phyloP scores from a whole-genome alignment of 306 rosid species.

The Quercus wislizeni region DNA sequence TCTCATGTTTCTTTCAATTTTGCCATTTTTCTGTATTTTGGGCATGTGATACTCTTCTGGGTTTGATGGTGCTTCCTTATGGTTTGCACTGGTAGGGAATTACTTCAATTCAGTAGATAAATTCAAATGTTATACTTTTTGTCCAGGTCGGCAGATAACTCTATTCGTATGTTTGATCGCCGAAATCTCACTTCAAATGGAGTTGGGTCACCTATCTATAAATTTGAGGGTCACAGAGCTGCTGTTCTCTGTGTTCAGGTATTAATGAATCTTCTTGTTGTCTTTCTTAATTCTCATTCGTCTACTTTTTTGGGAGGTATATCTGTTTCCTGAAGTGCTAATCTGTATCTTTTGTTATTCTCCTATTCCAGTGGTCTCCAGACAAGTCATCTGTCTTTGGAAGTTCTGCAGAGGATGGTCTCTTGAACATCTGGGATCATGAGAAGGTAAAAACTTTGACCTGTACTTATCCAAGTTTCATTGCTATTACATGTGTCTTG shows the following conservation, averaged over 20 bases:
- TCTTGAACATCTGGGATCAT: conserved; percentile 91
- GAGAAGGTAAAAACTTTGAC: conserved; percentile 64
- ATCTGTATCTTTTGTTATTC: background rate
- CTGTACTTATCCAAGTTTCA: background rate
- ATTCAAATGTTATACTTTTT: conserved; percentile 23
- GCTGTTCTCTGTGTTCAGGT: conserved; percentile 99
- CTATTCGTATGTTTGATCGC: conserved; percentile 94
- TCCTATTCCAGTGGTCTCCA: conserved; percentile 88
- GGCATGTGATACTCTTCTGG: conserved; percentile 18
- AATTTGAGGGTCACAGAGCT: conserved; percentile 94
- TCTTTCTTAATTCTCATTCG: background rate
- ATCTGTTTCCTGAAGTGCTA: conserved; percentile 4
- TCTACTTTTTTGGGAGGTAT: background rate
- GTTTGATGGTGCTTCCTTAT: background rate
- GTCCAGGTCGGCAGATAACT: conserved; percentile 93
- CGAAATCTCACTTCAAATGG: conserved; percentile 89
- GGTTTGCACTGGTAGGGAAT: conserved; percentile 5
- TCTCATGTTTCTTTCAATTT: conserved; percentile 9
- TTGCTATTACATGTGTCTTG: background rate
- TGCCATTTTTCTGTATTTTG: conserved; percentile 7
- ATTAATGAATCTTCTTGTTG: background rate
- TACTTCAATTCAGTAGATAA: background rate
- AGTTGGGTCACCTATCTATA: conserved; percentile 86
- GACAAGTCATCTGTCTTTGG: conserved; percentile 97
- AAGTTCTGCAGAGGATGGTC: conserved; percentile 99